Base-by-base conservation (phyloP, 768 basidiomycete species). In the Tephrocybe sp. region DNA sequence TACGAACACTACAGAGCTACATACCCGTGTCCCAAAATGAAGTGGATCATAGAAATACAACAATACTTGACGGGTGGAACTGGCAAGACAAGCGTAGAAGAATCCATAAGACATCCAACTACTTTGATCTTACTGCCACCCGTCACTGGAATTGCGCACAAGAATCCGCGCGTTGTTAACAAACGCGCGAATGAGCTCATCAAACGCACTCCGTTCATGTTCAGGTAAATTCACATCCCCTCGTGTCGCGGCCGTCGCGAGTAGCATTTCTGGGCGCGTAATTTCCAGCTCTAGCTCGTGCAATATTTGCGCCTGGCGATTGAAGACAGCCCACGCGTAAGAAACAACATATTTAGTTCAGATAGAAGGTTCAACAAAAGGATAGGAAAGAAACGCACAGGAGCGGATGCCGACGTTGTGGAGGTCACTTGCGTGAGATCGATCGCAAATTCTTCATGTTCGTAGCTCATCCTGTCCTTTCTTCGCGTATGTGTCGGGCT, bases 251-350 rank as follows among this genome's bases (percentile, higher is more conserved):
- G 89, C 93, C 11, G 87, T 81, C 6, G 83, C 74, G 15, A 95
- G 67, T 13, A 99, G 68, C 34, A 88, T 72, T 4, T 79, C 76
- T 15, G 93, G 75, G 26, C 92, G 79, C 1, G 86, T 77, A 47
- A 89, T 77, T 69, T 99, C 97, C 30, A 99, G 67, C 62, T 99
- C 97, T 15, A 99, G 75, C 64, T 99, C 96, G 63, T 95, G 91
- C 5, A 86, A 63, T 8, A 79, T 60, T 63, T 88, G 82, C 5
- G 79, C 62, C 86, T 86, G 58, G 8, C n/a, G n/a, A n/a, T n/a
- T n/a, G n/a, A n/a, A n/a, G n/a, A n/a, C n/a, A n/a, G n/a, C n/a
- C n/a, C n/a, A n/a, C n/a, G n/a, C n/a, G n/a, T n/a, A n/a, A n/a
- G n/a, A n/a, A n/a, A n/a, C n/a, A n/a, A n/a, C n/a, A n/a, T n/a